Conservation (phyloP, 2,329 filamentous ascomycete species). For the Dothidotthia symphoricarpi region DNA sequence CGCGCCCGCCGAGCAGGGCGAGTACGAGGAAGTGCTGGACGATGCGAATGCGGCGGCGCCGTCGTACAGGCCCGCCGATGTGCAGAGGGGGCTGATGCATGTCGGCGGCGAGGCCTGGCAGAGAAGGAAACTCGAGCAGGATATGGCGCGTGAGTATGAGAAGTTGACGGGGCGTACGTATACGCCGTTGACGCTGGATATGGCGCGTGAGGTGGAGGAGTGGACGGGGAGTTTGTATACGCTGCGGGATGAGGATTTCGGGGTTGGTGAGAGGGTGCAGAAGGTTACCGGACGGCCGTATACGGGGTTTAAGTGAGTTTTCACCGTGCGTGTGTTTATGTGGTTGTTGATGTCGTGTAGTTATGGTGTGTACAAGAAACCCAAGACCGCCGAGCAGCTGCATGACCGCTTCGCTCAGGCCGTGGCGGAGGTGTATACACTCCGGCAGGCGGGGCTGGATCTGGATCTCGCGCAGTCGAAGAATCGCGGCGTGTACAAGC, state of each 20-base stretch:
- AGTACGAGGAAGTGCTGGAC: constrained; percentile 34
- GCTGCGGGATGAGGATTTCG: constrained; percentile 27
- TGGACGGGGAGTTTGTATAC: constrained; percentile 34
- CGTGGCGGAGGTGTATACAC: constrained; percentile 55
- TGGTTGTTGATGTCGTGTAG: no score
- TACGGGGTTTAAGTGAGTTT: constrained; percentile 23
- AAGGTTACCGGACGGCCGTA: constrained; percentile 38
- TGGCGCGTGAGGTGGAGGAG: constrained; percentile 34
- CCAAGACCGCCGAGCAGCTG: constrained; percentile 15
- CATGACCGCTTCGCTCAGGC: constrained; percentile 53
- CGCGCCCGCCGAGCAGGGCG: constrained; percentile 36
- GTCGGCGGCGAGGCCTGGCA: constrained; percentile 54
- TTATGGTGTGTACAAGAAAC: constrained; percentile 24
- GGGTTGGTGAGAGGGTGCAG: constrained; percentile 30
- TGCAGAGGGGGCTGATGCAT: constrained; percentile 46
- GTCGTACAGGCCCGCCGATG: constrained; percentile 11
- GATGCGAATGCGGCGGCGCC: constrained; percentile 8
- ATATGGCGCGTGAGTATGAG: constrained; percentile 34
- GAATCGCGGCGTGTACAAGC: constrained; percentile 30
- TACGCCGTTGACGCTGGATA: constrained; percentile 29
- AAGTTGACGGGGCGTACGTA: constrained; percentile 36
- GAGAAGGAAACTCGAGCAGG: constrained; percentile 30
- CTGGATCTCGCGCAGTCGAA: constrained; percentile 27
- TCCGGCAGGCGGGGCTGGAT: constrained; percentile 35
- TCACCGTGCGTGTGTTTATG: no score